Base-by-base conservation (phyloP, 768 basidiomycete genomes). In the Daedalea quercina region DNA sequence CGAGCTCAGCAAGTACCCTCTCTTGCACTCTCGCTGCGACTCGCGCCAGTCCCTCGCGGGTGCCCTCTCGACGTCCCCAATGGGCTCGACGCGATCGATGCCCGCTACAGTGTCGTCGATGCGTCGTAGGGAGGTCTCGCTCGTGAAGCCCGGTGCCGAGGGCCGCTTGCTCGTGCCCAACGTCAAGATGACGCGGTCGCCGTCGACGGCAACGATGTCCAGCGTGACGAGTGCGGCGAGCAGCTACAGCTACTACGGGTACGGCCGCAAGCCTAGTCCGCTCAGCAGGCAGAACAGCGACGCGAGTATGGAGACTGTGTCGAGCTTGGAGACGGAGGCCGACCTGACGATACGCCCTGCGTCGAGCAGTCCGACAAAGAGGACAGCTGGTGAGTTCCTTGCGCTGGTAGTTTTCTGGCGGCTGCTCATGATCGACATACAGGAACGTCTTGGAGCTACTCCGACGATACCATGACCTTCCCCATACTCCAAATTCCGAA, bases 391-490 rank as follows among this genome's bases (percentile, higher is more conserved):
- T 54, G 50, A 58, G 59, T 50, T 50, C 13, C 22, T 31, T 9
- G 41, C 46, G 41, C 17, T 23, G 40, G 31, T 19, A 20, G 8
- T 15, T 40, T 3, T 11, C 4, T 11, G 22, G 35, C 33, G n/a
- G 42, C 15, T 17, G 20, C 26, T 24, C 12, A 47, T 34, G 24
- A 17, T 2, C 41, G 47, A 22, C 37, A 17, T 40, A 20, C 53
- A 87, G 85, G 71, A 12, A 83, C 84, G 25, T 81, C 87, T 2
- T 87, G 84, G 85, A 87, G 85, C 1, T 88, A 87, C 60, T 50
- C 57, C 8, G 85, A 87, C 60, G 84, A 84, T 57, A 66, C 85
- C 55, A 77, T 75, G 63, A 85, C 82, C 2, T 89, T 88, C 58
- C 80, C 82, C 15, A 70, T 80, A 54, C 81, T 82, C 78, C 70